Evolutionary conservation across 306 rosid species (phyloP).

Genomic region (Cucurbita ficifolia): DNA sequence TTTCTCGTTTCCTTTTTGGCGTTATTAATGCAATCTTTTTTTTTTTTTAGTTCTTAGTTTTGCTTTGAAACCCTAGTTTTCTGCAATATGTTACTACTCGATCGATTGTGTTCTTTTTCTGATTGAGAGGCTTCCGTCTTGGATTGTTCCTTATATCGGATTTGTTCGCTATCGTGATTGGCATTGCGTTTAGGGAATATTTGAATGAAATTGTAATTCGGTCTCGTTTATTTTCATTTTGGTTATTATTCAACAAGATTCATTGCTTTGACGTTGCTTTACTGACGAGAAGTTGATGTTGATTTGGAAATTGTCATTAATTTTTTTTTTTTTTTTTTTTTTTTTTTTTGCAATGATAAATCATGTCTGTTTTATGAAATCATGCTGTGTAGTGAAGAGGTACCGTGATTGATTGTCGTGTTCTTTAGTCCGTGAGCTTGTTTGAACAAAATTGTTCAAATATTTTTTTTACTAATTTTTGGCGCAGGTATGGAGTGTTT

Average conservation of each 20-base stretch:
- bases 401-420: neutral
- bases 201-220: neutral
- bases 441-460: neutral
- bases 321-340: neutral
- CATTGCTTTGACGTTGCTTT: neutral
- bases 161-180: neutral
- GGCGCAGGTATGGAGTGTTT: conserved; percentile 71
- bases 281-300: neutral
- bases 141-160: neutral
- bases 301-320: neutral
- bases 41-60: neutral
- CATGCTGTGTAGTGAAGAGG: neutral
- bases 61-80: neutral
- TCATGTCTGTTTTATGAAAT: neutral
- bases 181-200: neutral
- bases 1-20: neutral
- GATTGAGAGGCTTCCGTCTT: neutral
- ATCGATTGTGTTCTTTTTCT: neutral
- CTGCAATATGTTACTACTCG: neutral
- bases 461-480: neutral
- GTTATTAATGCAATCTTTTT: neutral
- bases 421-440: neutral
- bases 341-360: neutral
- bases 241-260: neutral
- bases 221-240: neutral